Conservation (phyloP, 495 filamentous ascomycete genomes). For the Elasticomyces elasticus region DNA sequence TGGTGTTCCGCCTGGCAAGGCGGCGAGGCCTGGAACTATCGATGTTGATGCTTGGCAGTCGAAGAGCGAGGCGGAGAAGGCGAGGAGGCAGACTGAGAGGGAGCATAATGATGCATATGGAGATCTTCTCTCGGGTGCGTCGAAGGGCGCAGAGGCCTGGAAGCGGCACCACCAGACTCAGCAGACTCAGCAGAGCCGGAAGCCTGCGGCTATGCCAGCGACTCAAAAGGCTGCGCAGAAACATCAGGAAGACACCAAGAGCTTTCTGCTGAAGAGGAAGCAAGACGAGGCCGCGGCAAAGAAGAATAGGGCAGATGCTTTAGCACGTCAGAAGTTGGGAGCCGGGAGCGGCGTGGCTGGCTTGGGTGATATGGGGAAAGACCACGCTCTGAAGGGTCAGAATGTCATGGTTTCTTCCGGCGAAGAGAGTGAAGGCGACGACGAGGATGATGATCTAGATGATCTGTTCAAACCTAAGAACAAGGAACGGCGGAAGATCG, state of each 20-base stretch:
- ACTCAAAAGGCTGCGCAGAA: slow-evolving; percentile 28
- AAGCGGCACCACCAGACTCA: no score
- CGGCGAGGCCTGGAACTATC: slow-evolving; percentile 56
- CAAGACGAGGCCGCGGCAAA: slow-evolving; percentile 24
- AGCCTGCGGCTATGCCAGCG: slow-evolving; percentile 1
- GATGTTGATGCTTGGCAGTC: slow-evolving; percentile 47
- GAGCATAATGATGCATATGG: slow-evolving; percentile 10
- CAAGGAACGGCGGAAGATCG: slow-evolving; percentile 16
- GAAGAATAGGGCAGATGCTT: slow-evolving; percentile 59
- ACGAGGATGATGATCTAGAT: slow-evolving; percentile 36
- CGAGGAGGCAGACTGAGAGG: slow-evolving; percentile 29
- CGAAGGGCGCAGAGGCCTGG: slow-evolving; percentile 10
- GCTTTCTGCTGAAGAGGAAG: slow-evolving; percentile 43
- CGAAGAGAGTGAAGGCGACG: slow-evolving; percentile 66
- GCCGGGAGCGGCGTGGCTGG: slow-evolving; percentile 70
- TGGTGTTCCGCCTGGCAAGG: slow-evolving; percentile 25
- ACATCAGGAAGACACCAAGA: slow-evolving; percentile 24
- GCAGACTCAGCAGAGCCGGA: slow-evolving; percentile 6
- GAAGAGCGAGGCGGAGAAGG: slow-evolving; percentile 9
- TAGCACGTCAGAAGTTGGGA: slow-evolving; percentile 62
- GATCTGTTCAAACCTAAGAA: slow-evolving; percentile 21
- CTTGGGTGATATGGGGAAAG: slow-evolving; percentile 71
- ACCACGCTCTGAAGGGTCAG: slow-evolving; percentile 57
- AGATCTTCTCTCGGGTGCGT: slow-evolving; percentile 3
- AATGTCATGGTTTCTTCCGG: slow-evolving; percentile 78